Conservation (phyloP, 495 filamentous ascomycete genomes). For the Penicillium tannophilum region DNA sequence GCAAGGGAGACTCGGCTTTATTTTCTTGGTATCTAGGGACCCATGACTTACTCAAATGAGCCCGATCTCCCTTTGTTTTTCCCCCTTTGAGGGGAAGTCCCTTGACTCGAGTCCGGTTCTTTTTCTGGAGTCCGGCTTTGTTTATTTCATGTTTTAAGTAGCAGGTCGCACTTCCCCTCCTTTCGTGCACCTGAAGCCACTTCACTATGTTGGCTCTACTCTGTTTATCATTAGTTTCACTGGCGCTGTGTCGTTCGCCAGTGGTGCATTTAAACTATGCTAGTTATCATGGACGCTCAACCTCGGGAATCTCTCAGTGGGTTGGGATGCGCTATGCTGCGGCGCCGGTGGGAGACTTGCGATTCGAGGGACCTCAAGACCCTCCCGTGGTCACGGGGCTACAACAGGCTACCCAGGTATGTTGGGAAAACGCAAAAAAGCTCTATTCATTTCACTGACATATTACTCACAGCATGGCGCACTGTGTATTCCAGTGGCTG, state of each 20-base stretch:
- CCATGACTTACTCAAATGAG: not conserved
- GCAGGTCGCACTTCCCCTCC: not conserved
- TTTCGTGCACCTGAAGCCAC: not conserved
- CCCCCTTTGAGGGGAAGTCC: not conserved
- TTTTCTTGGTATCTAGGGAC: not conserved
- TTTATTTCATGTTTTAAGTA: not conserved
- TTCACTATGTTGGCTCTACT: conserved; percentile 18
- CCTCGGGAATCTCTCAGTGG: conserved; percentile 59
- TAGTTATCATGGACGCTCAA: conserved; percentile 38
- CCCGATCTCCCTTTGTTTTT: not conserved
- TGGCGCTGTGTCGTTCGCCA: conserved; percentile 23
- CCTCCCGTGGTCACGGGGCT: conserved; percentile 42
- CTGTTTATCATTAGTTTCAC: conserved; percentile 19
- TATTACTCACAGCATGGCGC: conserved; percentile 41
- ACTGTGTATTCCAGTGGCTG: conserved; percentile 54
- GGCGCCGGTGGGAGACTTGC: conserved; percentile 56
- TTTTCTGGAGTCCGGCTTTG: not conserved
- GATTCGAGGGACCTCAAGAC: conserved; percentile 62
- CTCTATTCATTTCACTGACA: not conserved
- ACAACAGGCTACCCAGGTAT: conserved; percentile 49
- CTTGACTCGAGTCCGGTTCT: not conserved
- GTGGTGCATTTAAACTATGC: conserved; percentile 48
- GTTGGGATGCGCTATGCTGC: conserved; percentile 68
- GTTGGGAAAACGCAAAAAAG: conserved; percentile 2
- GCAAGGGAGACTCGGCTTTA: not conserved